These are phyloP conservation scores for Glycine tomentella DNA, from an alignment of 306 rosid species.

Conservation along the genomic window DNA sequence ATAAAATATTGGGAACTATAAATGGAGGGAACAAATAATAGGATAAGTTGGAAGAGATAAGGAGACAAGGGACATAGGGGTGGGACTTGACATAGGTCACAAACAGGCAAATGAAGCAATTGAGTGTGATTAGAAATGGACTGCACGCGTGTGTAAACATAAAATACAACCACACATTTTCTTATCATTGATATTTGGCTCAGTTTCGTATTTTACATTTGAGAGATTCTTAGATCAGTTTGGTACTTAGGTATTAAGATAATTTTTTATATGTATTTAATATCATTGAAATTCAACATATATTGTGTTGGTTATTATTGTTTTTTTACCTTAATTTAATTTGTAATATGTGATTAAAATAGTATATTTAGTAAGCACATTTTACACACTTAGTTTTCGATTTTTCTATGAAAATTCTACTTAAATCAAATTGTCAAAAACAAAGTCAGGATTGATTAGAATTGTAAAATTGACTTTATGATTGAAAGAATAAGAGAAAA, in stretches of 20 bases:
- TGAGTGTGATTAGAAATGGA: conserved; percentile 47
- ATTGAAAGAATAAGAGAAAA: too few relatives aligned
- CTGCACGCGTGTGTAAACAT: conserved; percentile 45
- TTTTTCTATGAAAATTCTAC: neutral
- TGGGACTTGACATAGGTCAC: neutral
- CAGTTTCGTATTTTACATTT: neutral
- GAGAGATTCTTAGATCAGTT: neutral
- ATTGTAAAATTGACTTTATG: too few relatives aligned
- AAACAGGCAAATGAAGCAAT: conserved; percentile 12
- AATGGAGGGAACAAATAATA: neutral
- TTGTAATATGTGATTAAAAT: neutral
- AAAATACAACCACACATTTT: neutral
- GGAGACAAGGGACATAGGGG: conserved; percentile 30
- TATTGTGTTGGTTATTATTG: neutral
- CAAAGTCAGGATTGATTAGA: too few relatives aligned
- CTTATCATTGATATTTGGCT: neutral
- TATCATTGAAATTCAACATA: neutral
- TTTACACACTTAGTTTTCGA: neutral
- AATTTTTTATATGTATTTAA: neutral
- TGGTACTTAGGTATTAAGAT: neutral
- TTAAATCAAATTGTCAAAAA: too few relatives aligned
- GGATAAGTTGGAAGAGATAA: conserved; percentile 29
- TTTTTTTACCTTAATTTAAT: neutral
- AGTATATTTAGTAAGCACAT: neutral
- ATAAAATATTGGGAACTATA: conserved; percentile 26